phyloP scores from a whole-genome alignment of 1,139 yeast species.

The Pneumocystis jirovecii region DNA sequence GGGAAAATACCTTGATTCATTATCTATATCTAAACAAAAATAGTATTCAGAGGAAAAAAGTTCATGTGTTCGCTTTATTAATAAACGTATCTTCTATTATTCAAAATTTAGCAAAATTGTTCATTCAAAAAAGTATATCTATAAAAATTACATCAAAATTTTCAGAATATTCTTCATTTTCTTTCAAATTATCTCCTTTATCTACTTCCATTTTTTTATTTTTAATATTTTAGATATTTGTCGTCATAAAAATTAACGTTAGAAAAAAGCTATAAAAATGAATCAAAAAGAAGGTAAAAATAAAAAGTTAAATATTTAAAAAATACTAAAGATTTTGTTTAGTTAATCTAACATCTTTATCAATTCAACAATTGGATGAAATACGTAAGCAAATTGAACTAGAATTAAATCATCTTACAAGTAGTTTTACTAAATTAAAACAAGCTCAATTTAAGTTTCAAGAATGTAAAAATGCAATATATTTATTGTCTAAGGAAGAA shows the following conservation, averaged over 20 bases:
- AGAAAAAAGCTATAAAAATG: not conserved
- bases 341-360: slow-evolving; percentile 49
- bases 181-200: not conserved
- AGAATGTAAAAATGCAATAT: slow-evolving; percentile 65
- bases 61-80: not conserved
- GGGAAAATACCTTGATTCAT: not conserved
- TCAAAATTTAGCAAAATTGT: not conserved
- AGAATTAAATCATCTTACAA: slow-evolving; percentile 72
- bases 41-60: not conserved
- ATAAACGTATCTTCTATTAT: not conserved
- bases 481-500: slow-evolving; percentile 36
- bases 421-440: slow-evolving; percentile 68
- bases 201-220: not conserved
- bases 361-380: slow-evolving; percentile 72
- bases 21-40: not conserved
- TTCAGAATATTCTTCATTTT: not conserved
- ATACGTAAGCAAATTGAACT: slow-evolving; percentile 72
- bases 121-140: not conserved
- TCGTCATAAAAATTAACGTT: not conserved
- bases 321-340: not conserved
- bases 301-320: not conserved
- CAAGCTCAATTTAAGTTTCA: slow-evolving; percentile 71
- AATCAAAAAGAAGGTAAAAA: not conserved
- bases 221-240: not conserved
- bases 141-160: not conserved